Base-by-base conservation (phyloP, 257 asterid species). In the Nicotiana tomentosiformis region DNA sequence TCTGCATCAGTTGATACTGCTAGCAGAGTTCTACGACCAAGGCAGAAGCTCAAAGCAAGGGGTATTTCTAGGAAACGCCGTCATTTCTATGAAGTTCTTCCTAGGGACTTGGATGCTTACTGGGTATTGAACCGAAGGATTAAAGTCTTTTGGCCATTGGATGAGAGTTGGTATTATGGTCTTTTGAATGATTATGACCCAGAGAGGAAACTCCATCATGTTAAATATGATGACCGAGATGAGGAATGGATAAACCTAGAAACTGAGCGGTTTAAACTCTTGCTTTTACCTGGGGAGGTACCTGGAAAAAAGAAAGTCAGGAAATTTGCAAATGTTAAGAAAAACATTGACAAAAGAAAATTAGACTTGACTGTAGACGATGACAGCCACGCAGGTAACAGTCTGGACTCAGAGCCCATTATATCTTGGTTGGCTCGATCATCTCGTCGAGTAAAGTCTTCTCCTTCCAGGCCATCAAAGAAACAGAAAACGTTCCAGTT, bases 151-250 rank as follows among this genome's bases (percentile, higher is more conserved):
- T 95, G 97, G 97, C 99, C 99, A 56, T 84, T 95, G 88, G 99
- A 97, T 87, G 97, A 94, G 85, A 90, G 93, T 89, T 97, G 99
- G 99, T 97, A 95, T 82, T 81, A 87, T 86, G 99, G 99, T 81
- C 90, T 89, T 77, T 93, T 97, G 77, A 87, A 85, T 84, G 95
- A 91, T 80, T 97, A 95, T 85, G 93, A 95, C 86, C 90, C 96
- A 1, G 97, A 91, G 86, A 86, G 88, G 61, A 89, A 88, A 86
- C 96, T 89, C 84, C 98, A 94, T 84, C 97, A 89, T 84, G 90
- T 97, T 68, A 90, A 95, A 87, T 97, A 97, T 78, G 98, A 95
- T 88, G 99, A 95, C 78, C 86, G 94, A 67, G 99, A 97, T 82
- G 99, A 93, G 87, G 99, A 95, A 82, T 95, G 98, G 97, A 88